A percentile compares a stretch with the other conserved stretches of the same genome.
Evolutionary conservation across 441 rosid genomes (phyloP).

Genomic region (Biscutella auriculata): DNA sequence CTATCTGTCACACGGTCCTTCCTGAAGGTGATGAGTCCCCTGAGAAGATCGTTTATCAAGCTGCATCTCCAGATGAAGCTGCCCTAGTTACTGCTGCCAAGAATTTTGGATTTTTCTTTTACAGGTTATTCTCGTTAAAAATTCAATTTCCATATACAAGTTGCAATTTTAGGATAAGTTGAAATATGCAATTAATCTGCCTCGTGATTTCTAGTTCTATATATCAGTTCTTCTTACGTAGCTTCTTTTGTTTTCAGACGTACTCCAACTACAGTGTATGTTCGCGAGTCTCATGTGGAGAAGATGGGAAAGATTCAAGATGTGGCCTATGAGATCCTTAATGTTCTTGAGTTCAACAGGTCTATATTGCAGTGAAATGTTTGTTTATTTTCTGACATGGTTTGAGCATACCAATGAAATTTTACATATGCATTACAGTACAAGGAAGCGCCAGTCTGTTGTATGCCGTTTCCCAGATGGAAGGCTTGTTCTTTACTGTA

Average conservation of each 20-base stretch:
- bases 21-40: constrained; percentile 99
- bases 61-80: constrained; percentile 99
- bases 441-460: constrained; percentile 95
- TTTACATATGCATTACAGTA: constrained; percentile 40
- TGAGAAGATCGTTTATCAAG: constrained; percentile 85
- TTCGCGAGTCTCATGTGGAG: constrained; percentile 93
- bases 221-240: not conserved
- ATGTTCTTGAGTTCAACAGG: constrained; percentile 96
- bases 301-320: constrained; percentile 76
- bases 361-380: constrained; percentile 11
- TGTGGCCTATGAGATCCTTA: constrained; percentile 70
- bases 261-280: constrained; percentile 76
- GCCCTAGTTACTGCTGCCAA: constrained; percentile 96
- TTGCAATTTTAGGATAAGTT: not conserved
- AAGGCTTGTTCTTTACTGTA: constrained; percentile 82
- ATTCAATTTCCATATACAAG: not conserved
- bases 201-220: not conserved
- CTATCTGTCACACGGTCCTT: constrained; percentile 97
- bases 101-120: constrained; percentile 98
- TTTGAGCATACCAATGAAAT: constrained; percentile 16
- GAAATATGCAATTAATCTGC: not conserved
- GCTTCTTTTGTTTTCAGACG: constrained; percentile 42
- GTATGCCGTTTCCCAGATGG: constrained; percentile 87
- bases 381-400: constrained; percentile 16
- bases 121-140: constrained; percentile 35